Conservation (phyloP, 2,329 filamentous ascomycete genomes). For the Diaporthe sp. region DNA sequence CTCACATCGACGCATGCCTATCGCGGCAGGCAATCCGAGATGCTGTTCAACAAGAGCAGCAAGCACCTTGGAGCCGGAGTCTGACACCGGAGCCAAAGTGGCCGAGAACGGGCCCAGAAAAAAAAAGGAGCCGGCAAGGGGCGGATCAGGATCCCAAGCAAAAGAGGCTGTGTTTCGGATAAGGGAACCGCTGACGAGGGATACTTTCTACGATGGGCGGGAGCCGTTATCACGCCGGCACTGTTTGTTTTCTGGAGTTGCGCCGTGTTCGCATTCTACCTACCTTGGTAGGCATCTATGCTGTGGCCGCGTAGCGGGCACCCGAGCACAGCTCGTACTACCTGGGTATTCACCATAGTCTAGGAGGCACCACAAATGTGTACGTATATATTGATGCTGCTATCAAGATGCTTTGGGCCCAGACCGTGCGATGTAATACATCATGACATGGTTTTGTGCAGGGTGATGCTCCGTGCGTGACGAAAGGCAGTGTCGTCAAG, state of each 20-base stretch:
- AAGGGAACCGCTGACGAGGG: slow-evolving; percentile 11
- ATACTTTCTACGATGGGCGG: neutral
- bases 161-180: slow-evolving; percentile 65
- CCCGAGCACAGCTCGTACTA: no score
- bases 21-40: slow-evolving; percentile 89
- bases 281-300: no score
- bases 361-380: no score
- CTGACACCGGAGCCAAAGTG: slow-evolving; percentile 52
- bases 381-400: no score
- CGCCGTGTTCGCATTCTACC: neutral
- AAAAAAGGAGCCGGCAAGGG: slow-evolving; percentile 51
- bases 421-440: no score
- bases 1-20: slow-evolving; percentile 92
- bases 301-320: no score
- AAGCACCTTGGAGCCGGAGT: slow-evolving; percentile 38
- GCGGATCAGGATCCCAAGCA: slow-evolving; percentile 55
- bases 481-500: no score
- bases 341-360: no score
- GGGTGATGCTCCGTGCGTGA: no score
- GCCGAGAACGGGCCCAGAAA: slow-evolving; percentile 43
- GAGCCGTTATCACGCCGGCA: neutral
- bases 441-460: no score
- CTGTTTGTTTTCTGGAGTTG: neutral
- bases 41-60: slow-evolving; percentile 68
- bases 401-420: no score